Base-by-base conservation (phyloP, 805 yeast species). In the Metschnikowia vanudenii region DNA sequence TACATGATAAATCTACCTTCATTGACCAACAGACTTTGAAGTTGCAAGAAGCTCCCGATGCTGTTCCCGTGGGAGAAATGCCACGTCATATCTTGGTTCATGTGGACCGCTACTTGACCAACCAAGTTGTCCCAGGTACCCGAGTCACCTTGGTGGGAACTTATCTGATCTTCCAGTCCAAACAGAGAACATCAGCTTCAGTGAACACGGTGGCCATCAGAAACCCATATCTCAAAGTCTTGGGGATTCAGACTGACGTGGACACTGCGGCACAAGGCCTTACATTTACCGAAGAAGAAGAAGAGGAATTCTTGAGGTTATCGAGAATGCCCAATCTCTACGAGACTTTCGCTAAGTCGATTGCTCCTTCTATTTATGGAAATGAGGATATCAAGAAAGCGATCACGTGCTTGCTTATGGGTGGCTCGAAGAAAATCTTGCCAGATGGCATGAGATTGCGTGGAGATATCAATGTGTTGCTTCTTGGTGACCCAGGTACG, bases 31-130 rank as follows among this genome's bases (percentile, higher is more conserved):
- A 94, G 68, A 82, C 85, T 26, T 76, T 94, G 59, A 94, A 94
- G 65, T 75, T 94, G 46, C 99, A 94, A 66, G 99, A 94, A 64
- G 77, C 94, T n/a, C 97, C 98, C 11, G 99, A 94, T 64, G 88
- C 88, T 84, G 97, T 94, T 1, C 99, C 99, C 1, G 96, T 94
- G 24, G 99, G 99, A 55, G 99, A 94, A 69, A 85, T 94, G 89
- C 99, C 99, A 8, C 81, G 99, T 56, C 96, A 94, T 60, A 84
- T 94, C 34, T 62, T 88, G 48, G 74, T 94, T 53, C 86, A 94
- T 36, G 88, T 89, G 29, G 98, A 94, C 64, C 78, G 99, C 51
- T 88, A 87, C 57, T 72, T 94, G 62, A 85, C 97, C 22, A 94
- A 94, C 68, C 82, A 79, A 52, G 90, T 94, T 26, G 86, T 92